Evolutionary conservation across 768 basidiomycete species (phyloP).

Genomic region (Podaxis sp.): DNA sequence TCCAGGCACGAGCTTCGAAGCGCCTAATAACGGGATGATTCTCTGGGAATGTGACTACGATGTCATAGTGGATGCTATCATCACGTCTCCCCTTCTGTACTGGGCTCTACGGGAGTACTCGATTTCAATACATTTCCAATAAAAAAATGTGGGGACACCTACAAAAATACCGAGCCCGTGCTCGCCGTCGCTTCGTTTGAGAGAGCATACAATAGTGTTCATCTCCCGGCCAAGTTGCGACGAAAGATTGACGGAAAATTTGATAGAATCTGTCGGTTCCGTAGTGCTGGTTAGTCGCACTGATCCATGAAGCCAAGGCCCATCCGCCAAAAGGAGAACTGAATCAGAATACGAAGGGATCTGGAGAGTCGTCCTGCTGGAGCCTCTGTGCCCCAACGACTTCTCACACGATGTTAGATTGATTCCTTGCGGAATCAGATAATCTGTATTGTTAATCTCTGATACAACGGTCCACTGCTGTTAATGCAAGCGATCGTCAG

Average conservation of each 20-base stretch:
- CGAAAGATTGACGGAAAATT: neutral
- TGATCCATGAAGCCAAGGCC: neutral
- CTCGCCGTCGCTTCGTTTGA: constrained; percentile 9
- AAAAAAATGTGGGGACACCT: neutral
- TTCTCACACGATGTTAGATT: constrained; percentile 8
- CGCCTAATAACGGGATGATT: neutral
- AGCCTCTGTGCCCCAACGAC: neutral
- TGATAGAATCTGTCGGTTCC: neutral
- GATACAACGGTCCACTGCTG: constrained; percentile 13
- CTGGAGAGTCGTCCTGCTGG: neutral
- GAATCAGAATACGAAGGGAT: neutral
- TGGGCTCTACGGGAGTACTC: neutral
- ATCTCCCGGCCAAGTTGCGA: neutral
- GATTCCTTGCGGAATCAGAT: neutral
- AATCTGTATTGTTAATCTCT: neutral
- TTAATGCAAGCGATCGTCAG: neutral
- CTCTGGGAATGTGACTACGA: constrained; percentile 10
- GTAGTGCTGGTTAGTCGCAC: constrained; percentile 7
- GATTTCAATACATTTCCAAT: neutral
- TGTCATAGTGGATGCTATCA: neutral
- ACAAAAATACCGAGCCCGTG: constrained; percentile 12
- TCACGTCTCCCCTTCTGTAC: neutral
- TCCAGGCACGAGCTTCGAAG: neutral
- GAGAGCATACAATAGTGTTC: constrained; percentile 8
- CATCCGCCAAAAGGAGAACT: constrained; percentile 5